phyloP scores from a whole-genome alignment of 1,284 basidiomycete species.

The Ceratobasidium papillatum region DNA sequence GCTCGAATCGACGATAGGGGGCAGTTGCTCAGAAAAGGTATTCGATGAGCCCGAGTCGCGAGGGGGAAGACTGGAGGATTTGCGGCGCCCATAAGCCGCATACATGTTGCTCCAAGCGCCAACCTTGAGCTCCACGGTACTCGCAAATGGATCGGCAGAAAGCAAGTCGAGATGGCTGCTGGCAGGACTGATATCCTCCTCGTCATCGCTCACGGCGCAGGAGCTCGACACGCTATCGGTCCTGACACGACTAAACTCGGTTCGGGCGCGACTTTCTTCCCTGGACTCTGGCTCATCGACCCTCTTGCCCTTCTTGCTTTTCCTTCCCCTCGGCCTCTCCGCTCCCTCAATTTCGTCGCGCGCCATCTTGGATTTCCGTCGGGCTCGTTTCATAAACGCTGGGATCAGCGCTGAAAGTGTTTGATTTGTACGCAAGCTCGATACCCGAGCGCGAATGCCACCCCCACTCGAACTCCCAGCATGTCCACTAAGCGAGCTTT shows the following conservation, averaged over 20 bases:
- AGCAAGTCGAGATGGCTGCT: constrained; percentile 36
- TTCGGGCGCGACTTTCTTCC: not conserved
- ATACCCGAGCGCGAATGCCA: constrained; percentile 38
- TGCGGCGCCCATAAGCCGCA: constrained; percentile 17
- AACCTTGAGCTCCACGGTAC: constrained; percentile 31
- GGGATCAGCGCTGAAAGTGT: constrained; percentile 25
- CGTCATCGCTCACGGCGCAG: constrained; percentile 18
- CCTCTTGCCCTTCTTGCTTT: constrained; percentile 1
- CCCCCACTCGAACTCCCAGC: not conserved
- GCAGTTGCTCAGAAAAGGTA: not conserved
- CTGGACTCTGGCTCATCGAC: not conserved
- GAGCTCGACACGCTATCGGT: constrained; percentile 26
- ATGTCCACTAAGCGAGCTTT: constrained; percentile 25
- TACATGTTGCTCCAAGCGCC: constrained; percentile 39
- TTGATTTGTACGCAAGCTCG: constrained; percentile 29
- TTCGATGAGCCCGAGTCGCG: not conserved
- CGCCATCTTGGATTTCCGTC: constrained; percentile 20
- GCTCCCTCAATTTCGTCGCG: not conserved
- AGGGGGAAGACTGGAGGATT: not conserved
- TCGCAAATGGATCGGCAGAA: constrained; percentile 37
- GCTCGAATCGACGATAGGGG: not conserved
- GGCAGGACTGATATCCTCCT: constrained; percentile 24
- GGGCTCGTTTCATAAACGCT: constrained; percentile 37
- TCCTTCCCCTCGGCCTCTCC: not conserved
- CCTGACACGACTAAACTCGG: constrained; percentile 5